Base-by-base conservation (phyloP, 129 eudicot genomes). In the Flaveria brownii region DNA sequence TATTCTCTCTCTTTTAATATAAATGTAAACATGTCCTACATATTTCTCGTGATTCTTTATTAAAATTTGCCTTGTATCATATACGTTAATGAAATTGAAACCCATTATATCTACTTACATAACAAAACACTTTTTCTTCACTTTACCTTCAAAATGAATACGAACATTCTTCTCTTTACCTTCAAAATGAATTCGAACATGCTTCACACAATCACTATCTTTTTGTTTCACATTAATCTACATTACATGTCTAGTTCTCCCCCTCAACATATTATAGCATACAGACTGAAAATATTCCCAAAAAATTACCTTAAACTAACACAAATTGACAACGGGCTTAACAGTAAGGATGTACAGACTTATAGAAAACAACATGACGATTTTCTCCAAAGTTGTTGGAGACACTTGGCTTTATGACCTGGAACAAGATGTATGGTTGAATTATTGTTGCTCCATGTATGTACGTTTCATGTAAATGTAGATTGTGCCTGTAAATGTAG, bases 351-450 rank as follows among this genome's bases (percentile, higher is more conserved):
- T 43, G n/a, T 59, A 23, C 46, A 77, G 28, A 60, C 78, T 59
- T 28, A 36, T 54, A 60, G 43, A 65, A 63, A 64, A 52, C 69
- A 69, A 56, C 11, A 9, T 13, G 13, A 36, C 33, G 50, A 55
- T 60, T 72, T 70, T 67, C 43, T 80, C 66, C 82, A 77, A 81
- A 81, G 77, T 68, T 80, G 87, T 75, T 56, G 83, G 75, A 71
- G 67, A 72, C 75, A 55, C 54, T 73, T 55, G 1, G 76, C 84
- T 75, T 75, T 33, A 36, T 70, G 61, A 55, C 25, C 61, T 17
- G 50, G 13, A 45, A 8, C 49, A 76, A 42, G 30, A 70, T 70
- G 71, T 65, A 72, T 60, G 28, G 73, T 65, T 73, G 79, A 63
- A 67, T 77, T 80, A 59, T 78, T 54, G 74, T 76, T 70, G 77